Conservation (phyloP, 148 eudicot genomes). For the Rhododendron henanense region DNA sequence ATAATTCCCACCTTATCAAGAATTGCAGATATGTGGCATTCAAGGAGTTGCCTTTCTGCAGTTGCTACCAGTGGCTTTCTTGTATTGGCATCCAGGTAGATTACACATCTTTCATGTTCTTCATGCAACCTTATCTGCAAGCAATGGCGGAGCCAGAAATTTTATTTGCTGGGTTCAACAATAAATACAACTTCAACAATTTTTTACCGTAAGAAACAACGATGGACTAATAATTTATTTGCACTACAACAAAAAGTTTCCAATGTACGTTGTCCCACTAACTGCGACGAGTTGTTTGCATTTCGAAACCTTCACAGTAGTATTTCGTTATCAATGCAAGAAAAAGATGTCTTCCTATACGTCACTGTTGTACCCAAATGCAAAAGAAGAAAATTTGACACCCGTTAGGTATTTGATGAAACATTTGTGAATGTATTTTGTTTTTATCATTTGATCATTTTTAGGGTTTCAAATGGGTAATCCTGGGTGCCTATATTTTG, state of each 20-base stretch:
- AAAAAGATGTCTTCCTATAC: background rate
- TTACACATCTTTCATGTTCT: conserved; percentile 87
- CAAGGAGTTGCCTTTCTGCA: conserved; percentile 87
- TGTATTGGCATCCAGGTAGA: conserved; percentile 84
- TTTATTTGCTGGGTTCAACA: background rate
- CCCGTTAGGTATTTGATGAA: too few species aligned
- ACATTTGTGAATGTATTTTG: too few species aligned
- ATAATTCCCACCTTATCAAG: conserved; percentile 68
- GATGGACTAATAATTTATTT: background rate
- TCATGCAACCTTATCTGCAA: conserved; percentile 79
- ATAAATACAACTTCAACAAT: background rate
- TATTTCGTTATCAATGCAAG: background rate
- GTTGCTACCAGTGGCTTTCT: conserved; percentile 82
- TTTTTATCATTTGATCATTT: too few species aligned
- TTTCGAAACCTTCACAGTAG: background rate
- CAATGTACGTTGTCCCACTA: background rate
- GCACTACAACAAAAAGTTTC: background rate
- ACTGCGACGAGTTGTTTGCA: background rate
- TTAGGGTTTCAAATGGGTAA: too few species aligned
- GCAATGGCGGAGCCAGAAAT: background rate
- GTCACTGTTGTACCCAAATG: background rate
- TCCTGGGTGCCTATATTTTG: too few species aligned
- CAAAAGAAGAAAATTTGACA: too few species aligned
- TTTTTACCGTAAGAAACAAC: background rate
- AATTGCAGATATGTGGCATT: conserved; percentile 77